Evolutionary conservation across 495 filamentous ascomycete genomes (phyloP).

Genomic region (Beverwykella pulmonaria): DNA sequence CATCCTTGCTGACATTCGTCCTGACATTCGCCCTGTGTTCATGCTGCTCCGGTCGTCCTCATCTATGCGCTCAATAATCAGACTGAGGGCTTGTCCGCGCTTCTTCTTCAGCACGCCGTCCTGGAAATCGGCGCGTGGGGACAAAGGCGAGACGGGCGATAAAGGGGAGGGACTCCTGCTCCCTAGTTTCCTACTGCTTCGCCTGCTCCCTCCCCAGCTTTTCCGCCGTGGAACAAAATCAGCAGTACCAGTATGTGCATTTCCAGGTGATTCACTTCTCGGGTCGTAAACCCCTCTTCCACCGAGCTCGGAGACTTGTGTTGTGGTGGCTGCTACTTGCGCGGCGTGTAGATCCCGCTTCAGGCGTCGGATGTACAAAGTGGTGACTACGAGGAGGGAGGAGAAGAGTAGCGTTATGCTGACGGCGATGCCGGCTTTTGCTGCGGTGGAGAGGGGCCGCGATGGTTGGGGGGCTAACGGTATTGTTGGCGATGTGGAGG

Average conservation of each 20-base stretch:
- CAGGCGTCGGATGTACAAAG: constrained; percentile 31
- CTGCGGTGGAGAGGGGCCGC: constrained; percentile 15
- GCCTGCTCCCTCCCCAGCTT: neutral
- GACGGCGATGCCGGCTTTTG: constrained; percentile 28
- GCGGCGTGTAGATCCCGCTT: constrained; percentile 23
- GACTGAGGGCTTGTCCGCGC: constrained; percentile 22
- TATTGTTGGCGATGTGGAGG: constrained; percentile 14
- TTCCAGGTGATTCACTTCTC: neutral
- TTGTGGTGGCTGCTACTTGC: constrained; percentile 18
- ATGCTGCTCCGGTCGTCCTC: constrained; percentile 17
- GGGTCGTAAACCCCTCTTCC: neutral
- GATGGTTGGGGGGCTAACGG: constrained; percentile 8
- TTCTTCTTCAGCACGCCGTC: constrained; percentile 20
- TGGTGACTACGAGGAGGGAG: constrained; percentile 8
- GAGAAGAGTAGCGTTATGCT: constrained; percentile 10
- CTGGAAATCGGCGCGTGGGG: neutral
- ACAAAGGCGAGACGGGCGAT: neutral
- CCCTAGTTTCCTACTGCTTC: neutral
- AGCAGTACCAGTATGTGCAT: neutral
- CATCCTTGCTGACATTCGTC: neutral
- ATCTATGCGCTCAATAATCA: constrained; percentile 21
- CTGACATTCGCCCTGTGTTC: neutral
- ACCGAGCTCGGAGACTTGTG: neutral
- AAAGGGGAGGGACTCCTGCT: neutral
- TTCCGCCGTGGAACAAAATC: constrained; percentile 1